Evolutionary conservation across 2,329 filamentous ascomycete genomes (phyloP), one percentile per base, ranked within the genome.

Genomic region (Aurifilum marmelostoma): DNA sequence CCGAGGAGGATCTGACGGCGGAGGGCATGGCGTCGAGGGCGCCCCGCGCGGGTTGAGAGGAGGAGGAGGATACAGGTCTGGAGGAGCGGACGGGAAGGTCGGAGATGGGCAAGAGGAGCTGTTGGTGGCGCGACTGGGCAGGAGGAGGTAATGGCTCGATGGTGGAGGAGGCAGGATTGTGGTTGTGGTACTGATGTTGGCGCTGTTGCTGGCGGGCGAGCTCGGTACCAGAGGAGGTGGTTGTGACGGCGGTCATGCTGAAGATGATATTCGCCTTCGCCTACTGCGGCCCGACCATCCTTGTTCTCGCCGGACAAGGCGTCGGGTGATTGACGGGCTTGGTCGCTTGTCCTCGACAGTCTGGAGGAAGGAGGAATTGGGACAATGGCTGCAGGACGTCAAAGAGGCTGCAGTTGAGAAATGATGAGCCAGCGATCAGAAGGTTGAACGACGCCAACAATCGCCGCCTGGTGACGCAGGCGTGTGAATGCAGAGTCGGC

Each of bases 241-340:
- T 66, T n/a, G 69, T 67, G 67, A 66, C 66, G 58, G 67, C 67
- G 63, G 69, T 71, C 69, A 71, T 71, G 43, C 29, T 63, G 56
- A 58, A 62, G 58, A 67, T 47, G 52, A 29, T 29, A 6, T 47
- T 47, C 43, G 43, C 43, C 43, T n/a, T 47, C 34, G 56, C 59
- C 52, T 69, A 69, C 50, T 65, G 69, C 66, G 62, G 56, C 66
- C 69, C 43, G 52, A 63, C 43, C 69, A 71, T 71, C 32, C 18
- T 65, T 58, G 63, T 43, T 43, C 34, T 47, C 32, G 60, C n/a
- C 43, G 16, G 41, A 47, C 41, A 47, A 47, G 34, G 8, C 41
- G 18, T 14, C 21, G 37, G 9, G 37, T 18, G 21, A 6, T 9
- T 47, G 18, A 21, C 21, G 29, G 66, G 21, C 62, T 8, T 65